phyloP scores from a whole-genome alignment of 495 filamentous ascomycete genomes.

The Apodospora peruviana region DNA sequence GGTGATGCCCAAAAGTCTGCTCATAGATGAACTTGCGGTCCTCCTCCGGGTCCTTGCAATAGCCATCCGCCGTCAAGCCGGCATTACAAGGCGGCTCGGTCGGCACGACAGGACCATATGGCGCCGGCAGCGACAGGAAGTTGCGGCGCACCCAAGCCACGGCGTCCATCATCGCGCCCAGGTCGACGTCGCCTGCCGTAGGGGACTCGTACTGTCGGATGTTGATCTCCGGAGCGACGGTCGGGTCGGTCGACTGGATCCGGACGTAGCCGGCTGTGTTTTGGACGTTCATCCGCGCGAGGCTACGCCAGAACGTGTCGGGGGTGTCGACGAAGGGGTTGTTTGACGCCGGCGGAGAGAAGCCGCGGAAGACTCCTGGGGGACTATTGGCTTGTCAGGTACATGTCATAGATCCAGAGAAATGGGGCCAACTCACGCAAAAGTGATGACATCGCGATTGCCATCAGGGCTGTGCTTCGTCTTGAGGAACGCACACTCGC shows the following conservation, averaged over 20 bases:
- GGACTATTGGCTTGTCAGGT: neutral
- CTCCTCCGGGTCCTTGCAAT: slow-evolving; percentile 45
- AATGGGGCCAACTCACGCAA: slow-evolving; percentile 26
- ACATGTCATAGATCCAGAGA: neutral
- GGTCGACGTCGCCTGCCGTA: slow-evolving; percentile 22
- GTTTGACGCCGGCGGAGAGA: slow-evolving; percentile 24
- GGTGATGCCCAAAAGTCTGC: slow-evolving; percentile 34
- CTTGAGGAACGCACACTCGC: slow-evolving; percentile 8
- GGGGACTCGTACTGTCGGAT: slow-evolving; percentile 40
- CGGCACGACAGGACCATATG: slow-evolving; percentile 37
- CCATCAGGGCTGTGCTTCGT: slow-evolving; percentile 5
- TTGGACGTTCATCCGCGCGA: slow-evolving; percentile 25
- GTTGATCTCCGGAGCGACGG: slow-evolving; percentile 37
- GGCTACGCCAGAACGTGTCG: slow-evolving; percentile 10
- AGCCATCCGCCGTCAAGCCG: slow-evolving; percentile 41
- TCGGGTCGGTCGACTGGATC: slow-evolving; percentile 33
- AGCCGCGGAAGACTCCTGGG: slow-evolving; percentile 15
- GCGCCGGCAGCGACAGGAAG: slow-evolving; percentile 5
- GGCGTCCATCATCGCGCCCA: slow-evolving; percentile 48
- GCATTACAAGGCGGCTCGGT: slow-evolving; percentile 36
- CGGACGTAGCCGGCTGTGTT: slow-evolving; percentile 37
- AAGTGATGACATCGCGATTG: slow-evolving; percentile 21
- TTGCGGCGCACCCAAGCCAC: slow-evolving; percentile 48
- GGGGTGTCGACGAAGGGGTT: slow-evolving; percentile 8
- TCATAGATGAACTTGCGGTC: slow-evolving; percentile 33